A percentile compares a stretch with the other conserved stretches of the same genome.
These are phyloP conservation scores for Helicocarpus griseus DNA, from an alignment of 2,329 filamentous ascomycete genomes.

Conservation along the genomic window DNA sequence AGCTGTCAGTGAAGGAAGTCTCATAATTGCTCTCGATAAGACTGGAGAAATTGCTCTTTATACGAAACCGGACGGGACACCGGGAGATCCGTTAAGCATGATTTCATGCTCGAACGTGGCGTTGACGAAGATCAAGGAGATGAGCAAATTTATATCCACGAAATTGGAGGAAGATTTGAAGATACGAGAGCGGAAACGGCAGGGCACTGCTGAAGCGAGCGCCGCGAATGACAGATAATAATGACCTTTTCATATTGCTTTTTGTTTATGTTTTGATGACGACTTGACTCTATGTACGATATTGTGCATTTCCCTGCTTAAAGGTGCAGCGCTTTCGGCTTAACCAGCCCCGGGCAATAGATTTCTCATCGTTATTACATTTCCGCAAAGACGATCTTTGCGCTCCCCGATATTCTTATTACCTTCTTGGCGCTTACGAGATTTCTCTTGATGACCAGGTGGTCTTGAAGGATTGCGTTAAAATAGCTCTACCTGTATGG, in stretches of 20 bases:
- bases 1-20: slow-evolving; percentile 54
- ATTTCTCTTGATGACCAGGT: not conserved
- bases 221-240: slow-evolving; percentile 72
- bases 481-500: not conserved
- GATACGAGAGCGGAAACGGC: slow-evolving; percentile 43
- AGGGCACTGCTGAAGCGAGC: slow-evolving; percentile 71
- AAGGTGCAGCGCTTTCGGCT: too few species aligned
- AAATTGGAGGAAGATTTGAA: slow-evolving; percentile 69
- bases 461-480: not conserved
- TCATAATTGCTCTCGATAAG: slow-evolving; percentile 73
- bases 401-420: not conserved
- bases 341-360: too few species aligned
- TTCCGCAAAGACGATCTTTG: not conserved
- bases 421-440: not conserved
- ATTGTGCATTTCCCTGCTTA: not conserved
- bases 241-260: slow-evolving; percentile 15
- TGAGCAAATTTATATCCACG: slow-evolving; percentile 63
- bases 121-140: slow-evolving; percentile 67
- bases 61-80: slow-evolving; percentile 75
- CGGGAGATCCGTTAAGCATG: slow-evolving; percentile 69
- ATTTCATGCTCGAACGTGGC: slow-evolving; percentile 68
- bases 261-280: not conserved
- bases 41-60: slow-evolving; percentile 87
- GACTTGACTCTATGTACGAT: not conserved
- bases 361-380: not conserved